Evolutionary conservation across 768 basidiomycete species (phyloP).

Genomic region (Termitomyces heimii): DNA sequence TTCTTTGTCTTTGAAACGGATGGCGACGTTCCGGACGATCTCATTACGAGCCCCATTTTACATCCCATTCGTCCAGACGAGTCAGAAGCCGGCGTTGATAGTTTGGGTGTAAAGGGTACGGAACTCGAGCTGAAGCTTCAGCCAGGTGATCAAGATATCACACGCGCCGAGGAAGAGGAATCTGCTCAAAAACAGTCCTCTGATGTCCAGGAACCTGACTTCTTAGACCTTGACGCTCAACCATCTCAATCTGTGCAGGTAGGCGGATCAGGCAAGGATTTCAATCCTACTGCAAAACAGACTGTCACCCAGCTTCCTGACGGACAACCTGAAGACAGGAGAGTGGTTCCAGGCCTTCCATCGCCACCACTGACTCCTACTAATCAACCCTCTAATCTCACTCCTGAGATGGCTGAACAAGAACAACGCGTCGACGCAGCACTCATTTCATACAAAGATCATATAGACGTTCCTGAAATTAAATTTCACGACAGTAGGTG

Average conservation of each 20-base stretch:
- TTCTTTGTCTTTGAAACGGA: conserved; percentile 99
- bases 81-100: conserved; percentile 24
- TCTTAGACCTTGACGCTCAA: conserved; percentile 73
- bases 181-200: conserved; percentile 8
- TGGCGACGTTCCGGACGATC: conserved; percentile 86
- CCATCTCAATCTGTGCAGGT: conserved; percentile 17
- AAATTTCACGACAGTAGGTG: conserved; percentile 53
- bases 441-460: conserved; percentile 33
- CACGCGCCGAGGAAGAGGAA: conserved; percentile 4
- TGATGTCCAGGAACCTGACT: conserved; percentile 60
- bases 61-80: conserved; percentile 51
- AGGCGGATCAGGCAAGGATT: conserved; percentile 14
- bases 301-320: conserved; percentile 17
- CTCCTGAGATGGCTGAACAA: conserved; percentile 30
- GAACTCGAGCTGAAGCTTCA: conserved; percentile 17
- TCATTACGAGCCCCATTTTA: conserved; percentile 90
- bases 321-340: conserved; percentile 24
- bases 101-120: conserved; percentile 35
- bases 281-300: conserved; percentile 28
- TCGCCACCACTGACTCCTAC: conserved; percentile 28
- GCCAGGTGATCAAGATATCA: conserved; percentile 2
- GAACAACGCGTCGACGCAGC: conserved; percentile 45
- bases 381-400: conserved; percentile 7
- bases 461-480: conserved; percentile 47
- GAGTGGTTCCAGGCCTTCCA: conserved; percentile 19